Base-by-base conservation (phyloP, 768 basidiomycete genomes). In the Tremella yokohamensis region DNA sequence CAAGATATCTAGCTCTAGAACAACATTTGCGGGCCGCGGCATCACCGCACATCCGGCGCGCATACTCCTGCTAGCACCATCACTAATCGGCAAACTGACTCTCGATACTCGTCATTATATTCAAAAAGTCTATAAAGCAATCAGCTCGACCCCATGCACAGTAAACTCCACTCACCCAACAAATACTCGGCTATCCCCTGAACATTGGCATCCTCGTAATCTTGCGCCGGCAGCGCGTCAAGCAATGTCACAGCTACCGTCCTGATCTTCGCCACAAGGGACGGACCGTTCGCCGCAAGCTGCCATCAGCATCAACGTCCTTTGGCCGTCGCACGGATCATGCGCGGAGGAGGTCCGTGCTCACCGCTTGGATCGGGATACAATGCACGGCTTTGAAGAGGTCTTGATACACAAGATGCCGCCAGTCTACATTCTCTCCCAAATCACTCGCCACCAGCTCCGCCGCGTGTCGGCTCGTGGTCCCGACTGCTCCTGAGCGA, bases 221-320 rank as follows among this genome's bases (percentile, higher is more conserved):
- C 65, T 25, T 58, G 49, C 2, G 57, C 59, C 11, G 65, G 65
- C 19, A 67, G 38, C 13, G 65, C 62, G 24, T 68, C 66, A n/a
- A 68, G 58, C 24, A 68, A 18, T 0, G 66, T 64, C 6, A 64
- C 66, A 34, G 66, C 66, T 16, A 68, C 63, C 3, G 62, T 55
- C 8, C 66, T 38, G 38, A 68, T 62, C 40, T 68, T 68, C n/a
- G 57, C 58, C 12, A 68, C 63, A 13, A 68, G 39, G 2, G 66
- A 64, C 1, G 66, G 63, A 18, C 66, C 66, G 34, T 68, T 68
- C 12, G 61, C 63, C 1, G 66, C 66, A 18, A 68, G 66, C 66
- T 65, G 22, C 29, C 13, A 38, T 20, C 11, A 48, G 49, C 18
- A 19, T 34, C 12, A 34, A 16, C 48, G 20, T 50, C 25, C 52